Evolutionary conservation across 768 basidiomycete species (phyloP), one percentile per base, ranked within the genome.

Genomic region (Wakefieldia striispora): DNA sequence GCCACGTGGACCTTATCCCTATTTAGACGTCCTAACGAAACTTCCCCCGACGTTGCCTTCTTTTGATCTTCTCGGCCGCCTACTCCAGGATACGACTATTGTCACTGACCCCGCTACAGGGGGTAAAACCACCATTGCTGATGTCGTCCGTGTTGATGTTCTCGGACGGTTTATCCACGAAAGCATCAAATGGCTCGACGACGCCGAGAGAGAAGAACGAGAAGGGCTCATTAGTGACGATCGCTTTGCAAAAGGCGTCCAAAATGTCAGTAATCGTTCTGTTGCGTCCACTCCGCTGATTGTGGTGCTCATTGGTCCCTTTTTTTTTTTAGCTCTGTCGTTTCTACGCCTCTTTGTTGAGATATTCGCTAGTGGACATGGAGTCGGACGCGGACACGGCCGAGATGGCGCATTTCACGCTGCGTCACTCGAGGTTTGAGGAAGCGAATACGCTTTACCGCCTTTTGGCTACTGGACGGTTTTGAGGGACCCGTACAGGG

Each of bases 391-490:
- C 76, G 8, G 87, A 91, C 60, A 79, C 83, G 0, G 77, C 84
- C 6, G 89, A 89, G 70, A 89, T 91, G 78, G 76, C 78, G 6
- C 84, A 88, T 62, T 91, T 91, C 58, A 81, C 81, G 38, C 73
- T 91, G 41, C 78, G 80, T 34, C 75, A 88, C 58, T 77, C 89
- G 11, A 77, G 83, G 3, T 83, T 89, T 50, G 86, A 88, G 61
- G 88, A 91, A 56, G 88, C 88, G 16, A 88, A 84, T 54, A 65
- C 75, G 50, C 75, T 91, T 39, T 91, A 90, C 60, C 79, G 88
- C 19, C 61, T 76, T 41, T 72, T 91, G 55, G 86, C 79, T 39
- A 66, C 63, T 38, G 65, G 67, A 45, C 65, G 73, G 51, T 64
- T 60, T 44, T 68, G 55, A 64, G 35, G 38, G 23, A 33, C 29